phyloP scores from a whole-genome alignment of 148 eudicot species.

The Rhododendron vialii region DNA sequence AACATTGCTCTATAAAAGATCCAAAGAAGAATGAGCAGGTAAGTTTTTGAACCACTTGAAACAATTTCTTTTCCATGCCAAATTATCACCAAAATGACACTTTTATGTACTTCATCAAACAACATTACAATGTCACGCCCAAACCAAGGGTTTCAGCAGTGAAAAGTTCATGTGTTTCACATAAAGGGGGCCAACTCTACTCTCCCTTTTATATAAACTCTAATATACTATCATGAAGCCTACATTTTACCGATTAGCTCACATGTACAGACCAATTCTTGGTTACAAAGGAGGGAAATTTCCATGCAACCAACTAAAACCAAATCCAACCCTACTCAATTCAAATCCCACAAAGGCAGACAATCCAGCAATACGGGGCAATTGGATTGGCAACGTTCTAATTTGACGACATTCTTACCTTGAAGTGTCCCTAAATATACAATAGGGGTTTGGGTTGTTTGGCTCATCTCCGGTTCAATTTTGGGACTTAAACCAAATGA shows the following conservation, averaged over 20 bases:
- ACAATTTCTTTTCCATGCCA: neutral
- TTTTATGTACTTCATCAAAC: neutral
- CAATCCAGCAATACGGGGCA: neutral
- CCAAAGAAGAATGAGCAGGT: neutral
- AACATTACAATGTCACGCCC: neutral
- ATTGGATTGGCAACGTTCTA: neutral
- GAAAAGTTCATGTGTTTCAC: neutral
- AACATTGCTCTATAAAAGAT: neutral
- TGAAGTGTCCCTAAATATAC: neutral
- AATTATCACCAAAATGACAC: neutral
- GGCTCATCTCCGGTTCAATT: neutral
- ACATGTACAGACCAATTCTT: constrained; percentile 11
- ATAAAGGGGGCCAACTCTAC: neutral
- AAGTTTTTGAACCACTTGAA: neutral
- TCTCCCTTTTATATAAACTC: neutral
- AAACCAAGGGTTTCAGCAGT: neutral
- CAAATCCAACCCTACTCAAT: neutral
- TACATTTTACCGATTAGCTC: constrained; percentile 1
- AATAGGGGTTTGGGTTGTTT: neutral
- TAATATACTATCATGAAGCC: neutral
- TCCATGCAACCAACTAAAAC: neutral
- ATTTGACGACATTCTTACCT: neutral
- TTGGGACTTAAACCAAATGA: neutral
- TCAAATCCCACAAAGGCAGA: neutral
- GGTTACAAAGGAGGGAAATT: neutral